Base-by-base conservation (phyloP, 23 red algal genomes). In the Gracilaria vermiculophylla region DNA sequence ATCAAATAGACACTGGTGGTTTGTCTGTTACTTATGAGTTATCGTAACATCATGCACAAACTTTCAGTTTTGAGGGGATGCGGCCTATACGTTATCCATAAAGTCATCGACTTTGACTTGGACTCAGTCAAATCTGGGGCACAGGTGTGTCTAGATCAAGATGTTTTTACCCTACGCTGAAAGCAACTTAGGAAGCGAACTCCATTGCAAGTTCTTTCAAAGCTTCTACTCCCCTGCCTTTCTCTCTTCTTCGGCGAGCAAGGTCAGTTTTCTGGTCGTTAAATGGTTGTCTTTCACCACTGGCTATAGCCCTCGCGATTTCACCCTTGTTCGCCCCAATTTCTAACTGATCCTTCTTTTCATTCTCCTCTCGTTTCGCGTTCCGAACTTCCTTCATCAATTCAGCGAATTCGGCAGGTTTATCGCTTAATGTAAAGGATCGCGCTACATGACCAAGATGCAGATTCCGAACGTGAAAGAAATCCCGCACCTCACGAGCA, bases 371-470 rank as follows among this genome's bases (percentile, higher is more conserved):
- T 16, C 43, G 31, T 45, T 58, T 83, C 35, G 5, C 55, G 8
- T 25, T 52, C 15, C 73, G 73, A 6, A 62, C 60, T 78, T 69
- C 90, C 23, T 61, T 47, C 48, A 77, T 78, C 49, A 83, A 31
- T 53, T 84, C 57, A 15, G 34, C 49, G 15, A 94, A 78, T 39
- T 77, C 92, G 37, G 37, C 76, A 58, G 93, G 93, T 79, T 81
- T 81, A n/a, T 81, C 84, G 16, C 64, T 75, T 25, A 97, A 42
- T 11, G 53, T 90, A 69, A 97, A 97, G 7, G 81, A 77, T 16
- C 90, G 85, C 10, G 95, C 95, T 5, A 97, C 76, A 89, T 93
- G 95, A 23, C 95, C 95, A 69, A 97, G 82, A 67, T 97, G 95
- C 35, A 97, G 53, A 0, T 78, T 76, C 40, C 80, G 78, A 51